Evolutionary conservation across 306 rosid species (phyloP).

Genomic region (Comarum palustre): DNA sequence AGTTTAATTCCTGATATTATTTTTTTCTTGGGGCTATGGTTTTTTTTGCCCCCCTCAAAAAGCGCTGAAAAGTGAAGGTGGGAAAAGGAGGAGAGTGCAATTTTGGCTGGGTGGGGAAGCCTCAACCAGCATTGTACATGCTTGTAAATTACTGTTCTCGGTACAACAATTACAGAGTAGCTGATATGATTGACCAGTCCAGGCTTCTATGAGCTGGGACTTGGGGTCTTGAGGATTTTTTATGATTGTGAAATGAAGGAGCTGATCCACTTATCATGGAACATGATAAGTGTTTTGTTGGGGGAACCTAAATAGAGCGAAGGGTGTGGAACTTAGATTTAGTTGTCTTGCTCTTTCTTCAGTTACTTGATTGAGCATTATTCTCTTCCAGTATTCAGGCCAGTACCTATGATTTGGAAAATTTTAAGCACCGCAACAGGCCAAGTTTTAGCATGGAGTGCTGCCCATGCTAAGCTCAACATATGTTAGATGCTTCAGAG

Average conservation of each 20-base stretch:
- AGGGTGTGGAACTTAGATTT: not conserved
- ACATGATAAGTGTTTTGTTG: not conserved
- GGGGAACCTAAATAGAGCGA: not conserved
- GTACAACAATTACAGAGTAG: not conserved
- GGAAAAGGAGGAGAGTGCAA: not conserved
- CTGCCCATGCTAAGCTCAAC: not conserved
- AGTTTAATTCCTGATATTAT: not conserved
- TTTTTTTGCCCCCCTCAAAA: not conserved
- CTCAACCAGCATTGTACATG: not conserved
- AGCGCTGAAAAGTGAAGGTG: not conserved
- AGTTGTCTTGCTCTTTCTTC: not conserved
- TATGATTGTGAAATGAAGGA: not conserved
- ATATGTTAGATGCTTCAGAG: not conserved
- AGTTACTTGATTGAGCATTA: not conserved
- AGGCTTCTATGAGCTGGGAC: not conserved
- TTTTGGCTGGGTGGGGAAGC: not conserved
- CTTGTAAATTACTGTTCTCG: not conserved
- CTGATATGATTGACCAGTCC: not conserved
- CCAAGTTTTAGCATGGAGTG: not conserved
- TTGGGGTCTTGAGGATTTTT: not conserved
- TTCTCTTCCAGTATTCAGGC: not conserved
- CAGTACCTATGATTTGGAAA: not conserved
- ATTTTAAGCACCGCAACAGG: not conserved
- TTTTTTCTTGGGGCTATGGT: not conserved
- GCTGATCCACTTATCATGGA: not conserved